phyloP scores from a whole-genome alignment of 192 early-diverging fungal species.

The Linnemannia exigua region DNA sequence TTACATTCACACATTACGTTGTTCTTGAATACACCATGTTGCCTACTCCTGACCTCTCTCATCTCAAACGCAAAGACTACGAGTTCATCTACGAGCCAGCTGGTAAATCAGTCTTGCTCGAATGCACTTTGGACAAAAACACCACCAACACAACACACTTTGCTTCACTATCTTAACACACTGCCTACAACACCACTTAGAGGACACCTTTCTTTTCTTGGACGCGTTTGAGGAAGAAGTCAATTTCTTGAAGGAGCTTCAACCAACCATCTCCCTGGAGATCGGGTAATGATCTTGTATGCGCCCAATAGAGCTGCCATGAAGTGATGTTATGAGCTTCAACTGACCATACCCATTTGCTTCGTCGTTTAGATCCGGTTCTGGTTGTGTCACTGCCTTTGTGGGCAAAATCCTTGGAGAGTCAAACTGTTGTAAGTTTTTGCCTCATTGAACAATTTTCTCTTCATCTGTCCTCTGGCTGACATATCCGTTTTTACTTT shows the following conservation, averaged over 20 bases:
- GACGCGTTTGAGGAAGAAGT: conserved; percentile 91
- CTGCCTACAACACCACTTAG: conserved; percentile 48
- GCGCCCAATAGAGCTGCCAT: not conserved
- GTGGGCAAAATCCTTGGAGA: conserved; percentile 68
- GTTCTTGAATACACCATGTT: conserved; percentile 66
- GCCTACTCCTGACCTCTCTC: conserved; percentile 83
- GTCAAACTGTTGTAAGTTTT: conserved; percentile 56
- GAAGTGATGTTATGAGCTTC: conserved; percentile 1
- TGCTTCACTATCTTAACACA: not conserved
- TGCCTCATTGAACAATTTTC: not conserved
- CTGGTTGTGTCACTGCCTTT: conserved; percentile 90
- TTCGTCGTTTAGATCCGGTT: conserved; percentile 72
- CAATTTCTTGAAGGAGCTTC: conserved; percentile 60
- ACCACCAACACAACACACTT: not conserved
- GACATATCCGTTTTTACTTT: conserved; percentile 30
- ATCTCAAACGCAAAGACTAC: conserved; percentile 75
- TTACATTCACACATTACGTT: not conserved
- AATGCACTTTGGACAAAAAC: not conserved
- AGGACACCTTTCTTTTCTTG: conserved; percentile 95
- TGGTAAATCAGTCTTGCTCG: conserved; percentile 54
- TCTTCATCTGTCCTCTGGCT: not conserved
- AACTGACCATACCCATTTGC: not conserved
- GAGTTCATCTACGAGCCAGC: conserved; percentile 90
- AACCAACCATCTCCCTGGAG: conserved; percentile 85
- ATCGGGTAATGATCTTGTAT: conserved; percentile 72